These are phyloP conservation scores for Taiwanofungus camphoratus DNA, from an alignment of 1,284 basidiomycete genomes.

Conservation along the genomic window DNA sequence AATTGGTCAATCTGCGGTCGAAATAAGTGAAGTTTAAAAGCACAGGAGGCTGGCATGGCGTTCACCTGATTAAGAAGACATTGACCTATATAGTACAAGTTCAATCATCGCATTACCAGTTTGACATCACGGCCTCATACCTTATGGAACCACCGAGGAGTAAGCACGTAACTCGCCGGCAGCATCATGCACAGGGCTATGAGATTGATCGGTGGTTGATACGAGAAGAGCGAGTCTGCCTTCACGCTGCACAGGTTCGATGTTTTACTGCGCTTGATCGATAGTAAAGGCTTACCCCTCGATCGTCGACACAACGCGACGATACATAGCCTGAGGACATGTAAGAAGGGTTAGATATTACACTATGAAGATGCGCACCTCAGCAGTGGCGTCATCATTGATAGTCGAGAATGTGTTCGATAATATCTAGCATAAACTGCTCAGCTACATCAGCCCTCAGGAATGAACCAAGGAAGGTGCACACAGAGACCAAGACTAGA, in stretches of 20 bases:
- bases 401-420: slow-evolving; percentile 92
- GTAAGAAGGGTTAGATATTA: slow-evolving; percentile 1
- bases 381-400: slow-evolving; percentile 86
- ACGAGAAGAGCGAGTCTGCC: slow-evolving; percentile 87
- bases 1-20: slow-evolving; percentile 65
- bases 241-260: slow-evolving; percentile 53
- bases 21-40: slow-evolving; percentile 6
- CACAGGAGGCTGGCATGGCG: slow-evolving; percentile 1
- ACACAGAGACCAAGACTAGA: slow-evolving; percentile 71
- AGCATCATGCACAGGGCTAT: slow-evolving; percentile 78
- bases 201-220: slow-evolving; percentile 87
- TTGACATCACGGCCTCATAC: slow-evolving; percentile 28
- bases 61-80: slow-evolving; percentile 74
- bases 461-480: slow-evolving; percentile 19
- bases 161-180: slow-evolving; percentile 74
- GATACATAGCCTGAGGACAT: slow-evolving; percentile 74
- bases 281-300: slow-evolving; percentile 56
- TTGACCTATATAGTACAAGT: slow-evolving; percentile 79
- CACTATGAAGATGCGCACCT: slow-evolving; percentile 42
- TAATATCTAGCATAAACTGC: slow-evolving; percentile 57
- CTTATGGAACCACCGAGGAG: slow-evolving; percentile 83
- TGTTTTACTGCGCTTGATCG: slow-evolving; percentile 22
- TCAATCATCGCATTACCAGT: slow-evolving; percentile 3
- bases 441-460: background rate
- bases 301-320: slow-evolving; percentile 84